Percentiles rank a stretch among this genome's conserved stretches.
phyloP scores from a whole-genome alignment of 768 basidiomycete genomes.

The Crassisporium funariophilum region DNA sequence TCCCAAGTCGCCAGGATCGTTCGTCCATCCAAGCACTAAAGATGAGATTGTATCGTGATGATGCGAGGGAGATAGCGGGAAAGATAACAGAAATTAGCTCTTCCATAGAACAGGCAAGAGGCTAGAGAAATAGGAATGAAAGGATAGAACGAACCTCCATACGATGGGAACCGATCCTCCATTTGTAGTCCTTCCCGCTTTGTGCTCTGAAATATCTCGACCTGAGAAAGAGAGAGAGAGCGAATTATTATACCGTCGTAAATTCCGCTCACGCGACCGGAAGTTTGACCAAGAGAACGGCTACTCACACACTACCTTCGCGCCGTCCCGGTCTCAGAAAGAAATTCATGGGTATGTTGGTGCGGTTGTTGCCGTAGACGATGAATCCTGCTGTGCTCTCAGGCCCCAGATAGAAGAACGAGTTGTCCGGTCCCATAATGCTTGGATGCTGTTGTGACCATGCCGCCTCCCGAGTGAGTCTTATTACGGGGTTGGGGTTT shows the following conservation, averaged over 20 bases:
- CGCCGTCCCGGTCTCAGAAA: constrained; percentile 57
- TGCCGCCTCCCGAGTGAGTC: constrained; percentile 60
- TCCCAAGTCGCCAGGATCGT: constrained; percentile 71
- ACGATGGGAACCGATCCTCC: constrained; percentile 60
- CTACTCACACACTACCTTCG: constrained; percentile 62
- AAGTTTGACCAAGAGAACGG: constrained; percentile 1
- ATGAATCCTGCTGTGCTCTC: constrained; percentile 60
- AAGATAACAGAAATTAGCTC: constrained; percentile 4
- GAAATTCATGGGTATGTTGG: constrained; percentile 54
- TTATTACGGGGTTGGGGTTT: constrained; percentile 62
- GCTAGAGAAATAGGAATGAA: constrained; percentile 3
- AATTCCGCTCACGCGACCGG: not conserved
- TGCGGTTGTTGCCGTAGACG: constrained; percentile 66
- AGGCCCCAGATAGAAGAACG: constrained; percentile 78
- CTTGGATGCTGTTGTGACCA: constrained; percentile 71
- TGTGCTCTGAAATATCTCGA: constrained; percentile 77
- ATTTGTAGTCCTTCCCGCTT: constrained; percentile 73
- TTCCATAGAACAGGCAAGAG: not conserved
- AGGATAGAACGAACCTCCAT: constrained; percentile 60
- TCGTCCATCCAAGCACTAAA: constrained; percentile 66
- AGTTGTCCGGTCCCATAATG: constrained; percentile 80
- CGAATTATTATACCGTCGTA: constrained; percentile 4
- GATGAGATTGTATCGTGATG: constrained; percentile 2
- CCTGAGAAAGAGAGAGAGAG: constrained; percentile 34
- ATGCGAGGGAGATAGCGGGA: not conserved